phyloP scores from a whole-genome alignment of 129 eudicot genomes.

The Helichrysum umbraculigerum region DNA sequence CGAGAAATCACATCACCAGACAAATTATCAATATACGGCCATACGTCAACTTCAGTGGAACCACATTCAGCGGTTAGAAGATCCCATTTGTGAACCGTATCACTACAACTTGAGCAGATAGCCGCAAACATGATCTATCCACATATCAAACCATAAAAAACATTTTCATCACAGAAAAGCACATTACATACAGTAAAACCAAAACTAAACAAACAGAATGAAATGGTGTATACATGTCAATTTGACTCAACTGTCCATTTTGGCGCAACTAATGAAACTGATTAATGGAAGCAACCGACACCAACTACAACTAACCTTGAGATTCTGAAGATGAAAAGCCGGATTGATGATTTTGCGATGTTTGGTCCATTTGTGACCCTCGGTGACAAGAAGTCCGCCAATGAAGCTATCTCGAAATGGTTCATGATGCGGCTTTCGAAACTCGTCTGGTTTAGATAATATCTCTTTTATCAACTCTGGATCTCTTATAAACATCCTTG shows the following conservation, averaged over 20 bases:
- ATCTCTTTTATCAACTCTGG: constrained; percentile 60
- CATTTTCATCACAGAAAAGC: not conserved
- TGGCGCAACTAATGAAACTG: not conserved
- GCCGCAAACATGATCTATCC: constrained; percentile 26
- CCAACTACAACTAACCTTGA: constrained; percentile 30
- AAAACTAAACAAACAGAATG: not conserved
- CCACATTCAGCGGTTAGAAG: constrained; percentile 15
- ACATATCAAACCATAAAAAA: not conserved
- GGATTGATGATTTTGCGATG: constrained; percentile 52
- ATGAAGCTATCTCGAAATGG: constrained; percentile 37
- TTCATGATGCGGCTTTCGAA: constrained; percentile 45
- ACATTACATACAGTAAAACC: not conserved
- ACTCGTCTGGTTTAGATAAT: constrained; percentile 47
- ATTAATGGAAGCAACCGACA: not conserved
- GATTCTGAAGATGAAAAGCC: constrained; percentile 46
- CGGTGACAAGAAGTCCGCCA: constrained; percentile 40
- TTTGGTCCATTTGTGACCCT: constrained; percentile 57
- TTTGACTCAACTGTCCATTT: not conserved
- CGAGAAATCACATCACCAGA: constrained; percentile 39
- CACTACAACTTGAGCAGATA: constrained; percentile 39
- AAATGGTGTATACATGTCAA: not conserved
- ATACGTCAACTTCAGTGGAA: constrained; percentile 30
- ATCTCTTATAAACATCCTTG: constrained; percentile 50
- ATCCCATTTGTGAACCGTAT: constrained; percentile 53
- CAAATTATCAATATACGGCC: constrained; percentile 35